Base-by-base conservation (phyloP, 2,329 filamentous ascomycete species). In the Paracamarosporium sp. region DNA sequence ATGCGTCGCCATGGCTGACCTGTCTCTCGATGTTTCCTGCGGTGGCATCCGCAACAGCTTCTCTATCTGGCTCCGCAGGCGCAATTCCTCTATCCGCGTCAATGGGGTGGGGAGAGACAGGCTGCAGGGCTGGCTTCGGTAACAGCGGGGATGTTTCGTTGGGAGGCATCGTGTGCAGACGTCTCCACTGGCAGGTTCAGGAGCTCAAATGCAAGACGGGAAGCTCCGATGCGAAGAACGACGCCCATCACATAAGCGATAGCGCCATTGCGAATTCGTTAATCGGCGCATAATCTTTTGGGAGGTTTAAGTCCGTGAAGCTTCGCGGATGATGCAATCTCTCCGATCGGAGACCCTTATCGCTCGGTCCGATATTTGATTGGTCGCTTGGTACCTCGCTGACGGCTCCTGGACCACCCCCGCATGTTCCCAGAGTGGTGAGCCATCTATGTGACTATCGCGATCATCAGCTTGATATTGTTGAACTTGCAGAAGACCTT, bases 81-180 rank as follows among this genome's bases (percentile, higher is more conserved):
- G 66, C 65, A 25, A 74, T 61, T 2, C 63, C 70, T 57, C 61
- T 67, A 6, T 57, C 61, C 4, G 71, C 61, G 11, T 71, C 70
- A 27, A 73, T 60, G 7, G 62, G 54, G 43, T 57, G 56, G 11
- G 63, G 45, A 11, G 48, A 45, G 63, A 48, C 38, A 17, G 48
- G 44, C n/a, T 56, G 41, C 15, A 50, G 55, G 46, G 48, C 38
- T 30, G 56, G 60, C 41, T 75, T 67, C 6, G 70, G 70, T 35
- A 83, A 76, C 54, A 83, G 72, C 45, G 81, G 81, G 56, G 81
- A 81, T 11, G 74, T 81, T 67, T 83, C 81, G 33, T 17, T 38
- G 2, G 33, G 47, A n/a, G 47, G 33, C 47, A 50, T 50, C 7
- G 47, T 28, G n/a, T 38, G 22, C n/a, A 33, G 12, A 15, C n/a